Percentiles rank a stretch among this genome's conserved stretches.
Conservation (phyloP, 176 grass and related monocot genomes). For the Oryza australiensis region DNA sequence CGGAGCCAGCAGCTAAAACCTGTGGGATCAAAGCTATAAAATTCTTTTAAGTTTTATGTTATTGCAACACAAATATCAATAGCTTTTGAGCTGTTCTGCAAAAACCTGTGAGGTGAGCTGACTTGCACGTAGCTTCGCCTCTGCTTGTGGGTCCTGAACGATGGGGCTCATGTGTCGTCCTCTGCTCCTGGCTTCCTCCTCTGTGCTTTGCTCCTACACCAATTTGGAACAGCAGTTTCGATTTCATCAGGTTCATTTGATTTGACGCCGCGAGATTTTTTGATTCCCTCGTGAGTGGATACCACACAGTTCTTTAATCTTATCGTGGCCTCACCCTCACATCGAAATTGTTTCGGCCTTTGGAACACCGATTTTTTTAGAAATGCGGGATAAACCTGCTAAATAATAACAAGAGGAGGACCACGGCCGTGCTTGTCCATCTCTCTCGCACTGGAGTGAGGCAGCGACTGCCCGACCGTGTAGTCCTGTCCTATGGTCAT, state of each 20-base stretch:
- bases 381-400: neutral
- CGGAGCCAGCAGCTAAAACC: no score
- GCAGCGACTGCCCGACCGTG: neutral
- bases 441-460: neutral
- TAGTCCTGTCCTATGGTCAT: constrained; percentile 17
- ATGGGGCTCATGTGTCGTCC: no score
- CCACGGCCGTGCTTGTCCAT: neutral
- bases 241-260: neutral
- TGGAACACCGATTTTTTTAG: neutral
- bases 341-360: neutral
- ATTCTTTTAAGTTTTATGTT: no score
- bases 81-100: no score
- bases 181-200: no score
- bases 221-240: neutral
- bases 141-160: no score
- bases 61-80: no score
- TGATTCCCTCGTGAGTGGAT: neutral
- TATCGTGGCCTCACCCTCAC: neutral
- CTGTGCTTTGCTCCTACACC: no score
- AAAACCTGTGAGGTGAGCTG: no score
- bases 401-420: neutral
- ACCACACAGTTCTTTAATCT: neutral
- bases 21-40: no score
- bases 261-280: neutral
- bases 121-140: no score